A percentile compares a stretch with the other conserved stretches of the same genome.
Evolutionary conservation across 768 basidiomycete species (phyloP).

Genomic region (Zangia roseola): DNA sequence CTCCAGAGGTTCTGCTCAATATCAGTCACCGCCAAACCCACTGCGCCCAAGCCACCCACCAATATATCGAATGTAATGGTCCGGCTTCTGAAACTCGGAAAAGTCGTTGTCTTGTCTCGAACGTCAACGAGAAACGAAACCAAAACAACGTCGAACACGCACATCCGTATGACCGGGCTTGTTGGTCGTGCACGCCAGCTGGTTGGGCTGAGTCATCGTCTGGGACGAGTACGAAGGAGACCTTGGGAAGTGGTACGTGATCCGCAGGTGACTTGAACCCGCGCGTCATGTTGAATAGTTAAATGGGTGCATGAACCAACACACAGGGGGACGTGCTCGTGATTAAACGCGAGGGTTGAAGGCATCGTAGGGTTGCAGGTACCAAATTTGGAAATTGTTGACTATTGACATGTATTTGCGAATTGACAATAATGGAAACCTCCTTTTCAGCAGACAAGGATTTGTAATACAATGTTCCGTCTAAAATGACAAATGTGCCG

Average conservation of each 20-base stretch:
- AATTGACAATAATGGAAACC: conserved; percentile 11
- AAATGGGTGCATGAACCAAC: conserved; percentile 1
- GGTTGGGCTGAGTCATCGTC: conserved; percentile 62
- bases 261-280: conserved; percentile 36
- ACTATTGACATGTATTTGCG: conserved; percentile 14
- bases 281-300: conserved; percentile 36
- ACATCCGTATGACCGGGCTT: conserved; percentile 75
- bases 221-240: conserved; percentile 63
- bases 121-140: conserved; percentile 1
- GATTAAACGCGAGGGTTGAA: conserved; percentile 13
- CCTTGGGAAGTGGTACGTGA: conserved; percentile 53
- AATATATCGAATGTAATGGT: conserved; percentile 89
- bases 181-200: conserved; percentile 60
- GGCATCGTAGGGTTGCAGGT: not conserved
- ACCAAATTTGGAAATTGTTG: conserved; percentile 18
- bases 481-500: no score
- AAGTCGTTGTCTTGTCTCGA: conserved; percentile 58
- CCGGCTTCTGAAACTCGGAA: conserved; percentile 70
- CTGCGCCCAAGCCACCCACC: conserved; percentile 45
- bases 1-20: conserved; percentile 77
- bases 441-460: not conserved
- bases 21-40: conserved; percentile 5
- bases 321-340: conserved; percentile 15
- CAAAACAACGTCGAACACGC: conserved; percentile 28
- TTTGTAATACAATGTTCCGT: no score